These are phyloP conservation scores for Plasmodium cynomolgi DNA, from an alignment of 169 alveolate genomes.

Conservation along the genomic window DNA sequence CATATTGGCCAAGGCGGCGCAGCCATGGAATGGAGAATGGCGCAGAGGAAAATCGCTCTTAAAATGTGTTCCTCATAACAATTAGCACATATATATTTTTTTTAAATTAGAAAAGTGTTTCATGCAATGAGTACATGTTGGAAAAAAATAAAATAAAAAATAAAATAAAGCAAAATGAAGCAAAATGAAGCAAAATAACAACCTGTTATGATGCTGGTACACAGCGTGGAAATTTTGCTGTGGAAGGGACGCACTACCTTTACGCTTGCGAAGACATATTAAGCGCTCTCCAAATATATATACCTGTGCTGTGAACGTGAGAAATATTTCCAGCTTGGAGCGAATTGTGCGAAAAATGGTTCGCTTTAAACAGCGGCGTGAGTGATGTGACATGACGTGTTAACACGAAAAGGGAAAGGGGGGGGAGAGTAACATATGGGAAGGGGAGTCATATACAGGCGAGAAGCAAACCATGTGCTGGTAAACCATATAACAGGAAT, in stretches of 20 bases:
- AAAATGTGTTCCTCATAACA: neutral
- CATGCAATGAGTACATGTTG: neutral
- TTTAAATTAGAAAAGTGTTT: neutral
- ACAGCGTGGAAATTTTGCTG: neutral
- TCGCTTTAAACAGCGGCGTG: neutral
- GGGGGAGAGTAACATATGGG: neutral
- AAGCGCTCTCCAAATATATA: neutral
- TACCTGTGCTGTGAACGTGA: neutral
- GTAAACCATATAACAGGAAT: neutral
- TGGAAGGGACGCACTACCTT: neutral
- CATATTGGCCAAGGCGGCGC: neutral
- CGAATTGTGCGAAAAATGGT: neutral
- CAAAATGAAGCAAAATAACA: neutral
- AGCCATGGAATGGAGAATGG: neutral
- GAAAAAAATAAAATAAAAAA: neutral
- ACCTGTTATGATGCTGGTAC: neutral
- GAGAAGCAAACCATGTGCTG: neutral
- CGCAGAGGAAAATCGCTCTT: neutral
- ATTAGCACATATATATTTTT: neutral
- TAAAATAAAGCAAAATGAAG: neutral
- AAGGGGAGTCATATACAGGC: neutral
- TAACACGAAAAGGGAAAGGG: neutral
- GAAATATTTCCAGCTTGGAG: neutral
- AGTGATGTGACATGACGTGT: neutral
- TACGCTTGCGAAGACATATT: neutral